Evolutionary conservation across 345 rosid genomes (phyloP).

Genomic region (Lumnitzera racemosa): DNA sequence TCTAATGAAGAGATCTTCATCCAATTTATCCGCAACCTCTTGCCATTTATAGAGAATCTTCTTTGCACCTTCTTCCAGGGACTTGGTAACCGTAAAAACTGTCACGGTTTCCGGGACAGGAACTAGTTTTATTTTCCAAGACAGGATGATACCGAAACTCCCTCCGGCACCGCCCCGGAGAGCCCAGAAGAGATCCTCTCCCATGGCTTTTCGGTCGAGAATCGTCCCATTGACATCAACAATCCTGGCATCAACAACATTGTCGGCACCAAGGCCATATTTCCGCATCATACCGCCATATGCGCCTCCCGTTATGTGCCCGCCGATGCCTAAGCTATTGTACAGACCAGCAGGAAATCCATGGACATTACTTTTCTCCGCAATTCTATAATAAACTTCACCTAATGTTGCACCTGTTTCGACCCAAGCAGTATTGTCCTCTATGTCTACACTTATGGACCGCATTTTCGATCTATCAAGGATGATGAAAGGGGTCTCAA

Average conservation of each 20-base stretch:
- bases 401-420: constrained; percentile 32
- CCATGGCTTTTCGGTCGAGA: constrained; percentile 8
- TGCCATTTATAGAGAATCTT: constrained; percentile 16
- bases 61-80: constrained; percentile 15
- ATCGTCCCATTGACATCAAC: constrained; percentile 14
- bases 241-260: constrained; percentile 13
- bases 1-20: constrained; percentile 15
- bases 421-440: constrained; percentile 23
- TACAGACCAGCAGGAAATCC: constrained; percentile 29
- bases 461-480: constrained; percentile 25
- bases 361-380: constrained; percentile 6
- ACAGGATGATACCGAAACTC: constrained; percentile 15
- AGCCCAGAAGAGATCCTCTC: constrained; percentile 23
- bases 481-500: constrained; percentile 21
- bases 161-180: constrained; percentile 18
- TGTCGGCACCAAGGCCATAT: constrained; percentile 16
- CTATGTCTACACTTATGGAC: constrained; percentile 14
- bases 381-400: constrained; percentile 26
- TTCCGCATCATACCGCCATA: constrained; percentile 21
- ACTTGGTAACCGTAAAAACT: constrained; percentile 15
- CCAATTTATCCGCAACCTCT: constrained; percentile 10
- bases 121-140: constrained; percentile 16
- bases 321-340: constrained; percentile 23
- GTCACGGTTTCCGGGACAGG: constrained; percentile 20
- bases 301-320: constrained; percentile 18